Evolutionary conservation across 306 rosid genomes (phyloP).

Genomic region (Rosa lucieae): DNA sequence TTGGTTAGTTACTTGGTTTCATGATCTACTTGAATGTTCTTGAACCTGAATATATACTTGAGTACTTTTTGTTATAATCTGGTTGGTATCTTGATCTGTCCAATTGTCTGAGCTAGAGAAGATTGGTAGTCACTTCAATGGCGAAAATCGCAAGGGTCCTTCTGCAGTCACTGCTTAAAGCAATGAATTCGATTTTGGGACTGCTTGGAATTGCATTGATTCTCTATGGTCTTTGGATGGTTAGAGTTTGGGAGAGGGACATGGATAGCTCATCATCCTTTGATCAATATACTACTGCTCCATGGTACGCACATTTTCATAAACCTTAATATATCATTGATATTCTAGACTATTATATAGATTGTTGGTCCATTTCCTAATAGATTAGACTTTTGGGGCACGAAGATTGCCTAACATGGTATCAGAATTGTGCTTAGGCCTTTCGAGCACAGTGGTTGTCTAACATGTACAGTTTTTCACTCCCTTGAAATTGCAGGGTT

Average conservation of each 20-base stretch:
- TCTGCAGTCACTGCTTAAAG: conserved; percentile 33
- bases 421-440: not conserved
- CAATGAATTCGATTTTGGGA: conserved; percentile 35
- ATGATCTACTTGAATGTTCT: not conserved
- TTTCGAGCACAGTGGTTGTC: not conserved
- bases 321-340: not conserved
- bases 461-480: not conserved
- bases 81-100: not conserved
- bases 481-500: conserved; percentile 28
- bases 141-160: conserved; percentile 19
- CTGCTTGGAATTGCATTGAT: conserved; percentile 47
- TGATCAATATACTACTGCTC: conserved; percentile 10
- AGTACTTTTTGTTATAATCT: not conserved
- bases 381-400: not conserved
- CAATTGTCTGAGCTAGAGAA: not conserved
- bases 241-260: conserved; percentile 43
- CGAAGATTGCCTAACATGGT: not conserved
- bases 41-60: not conserved
- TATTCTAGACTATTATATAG: not conserved
- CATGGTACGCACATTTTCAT: conserved; percentile 27
- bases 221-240: conserved; percentile 35
- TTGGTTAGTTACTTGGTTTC: not conserved
- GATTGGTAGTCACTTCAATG: conserved; percentile 9
- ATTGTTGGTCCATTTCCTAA: not conserved
- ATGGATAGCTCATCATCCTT: not conserved